These are phyloP conservation scores for Suhomyces tanzawaensis DNA, from an alignment of 805 yeast genomes.

Conservation along the genomic window DNA sequence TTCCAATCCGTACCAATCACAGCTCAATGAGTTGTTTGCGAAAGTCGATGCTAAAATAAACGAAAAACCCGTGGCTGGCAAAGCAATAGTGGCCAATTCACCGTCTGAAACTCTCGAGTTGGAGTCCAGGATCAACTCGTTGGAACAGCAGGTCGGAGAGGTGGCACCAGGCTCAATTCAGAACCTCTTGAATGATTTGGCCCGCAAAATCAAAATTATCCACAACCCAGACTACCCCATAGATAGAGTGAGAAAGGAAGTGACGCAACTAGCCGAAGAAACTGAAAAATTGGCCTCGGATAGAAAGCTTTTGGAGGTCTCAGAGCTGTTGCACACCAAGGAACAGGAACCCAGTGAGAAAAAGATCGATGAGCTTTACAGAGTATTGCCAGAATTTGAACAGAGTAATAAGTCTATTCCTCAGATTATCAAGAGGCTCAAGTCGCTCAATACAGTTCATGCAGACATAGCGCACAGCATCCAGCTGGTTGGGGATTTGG, in stretches of 20 bases:
- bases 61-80: neutral
- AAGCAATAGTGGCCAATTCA: neutral
- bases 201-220: slow-evolving; percentile 32
- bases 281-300: slow-evolving; percentile 23
- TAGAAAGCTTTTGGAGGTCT: slow-evolving; percentile 9
- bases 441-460: slow-evolving; percentile 32
- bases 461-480: slow-evolving; percentile 29
- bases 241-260: slow-evolving; percentile 21
- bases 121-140: slow-evolving; percentile 22
- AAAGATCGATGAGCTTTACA: slow-evolving; percentile 26
- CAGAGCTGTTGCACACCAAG: neutral
- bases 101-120: slow-evolving; percentile 16
- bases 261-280: slow-evolving; percentile 22
- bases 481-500: slow-evolving; percentile 24
- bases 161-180: slow-evolving; percentile 19
- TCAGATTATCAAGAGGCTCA: slow-evolving; percentile 25
- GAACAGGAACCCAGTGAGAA: slow-evolving; percentile 8
- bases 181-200: slow-evolving; percentile 28
- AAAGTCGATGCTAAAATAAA: neutral
- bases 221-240: slow-evolving; percentile 34
- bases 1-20: neutral
- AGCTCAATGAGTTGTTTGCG: slow-evolving; percentile 4
- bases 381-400: slow-evolving; percentile 26
- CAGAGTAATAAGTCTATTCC: slow-evolving; percentile 22
- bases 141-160: slow-evolving; percentile 25